Evolutionary conservation across 495 filamentous ascomycete species (phyloP).

Genomic region (Bacidia rubella): DNA sequence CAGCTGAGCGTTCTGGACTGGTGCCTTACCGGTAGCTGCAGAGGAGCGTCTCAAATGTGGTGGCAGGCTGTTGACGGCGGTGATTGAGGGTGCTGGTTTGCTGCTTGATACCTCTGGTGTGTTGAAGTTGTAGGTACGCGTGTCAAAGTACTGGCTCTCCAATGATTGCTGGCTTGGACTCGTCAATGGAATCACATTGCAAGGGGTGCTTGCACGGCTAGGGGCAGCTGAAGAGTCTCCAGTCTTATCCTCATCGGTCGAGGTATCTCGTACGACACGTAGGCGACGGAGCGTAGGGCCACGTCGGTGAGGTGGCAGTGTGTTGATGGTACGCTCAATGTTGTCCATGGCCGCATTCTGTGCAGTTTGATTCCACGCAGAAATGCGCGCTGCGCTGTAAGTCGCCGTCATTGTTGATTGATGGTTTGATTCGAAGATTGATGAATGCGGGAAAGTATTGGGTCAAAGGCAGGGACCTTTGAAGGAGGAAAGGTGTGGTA

Average conservation of each 20-base stretch:
- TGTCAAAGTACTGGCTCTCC: background rate
- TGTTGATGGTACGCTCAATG: background rate
- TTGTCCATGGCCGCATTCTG: background rate
- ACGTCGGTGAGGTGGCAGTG: background rate
- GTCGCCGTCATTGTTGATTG: background rate
- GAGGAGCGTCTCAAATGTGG: too few species aligned
- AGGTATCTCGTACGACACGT: background rate
- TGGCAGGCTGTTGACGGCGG: background rate
- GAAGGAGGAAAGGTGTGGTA: too few species aligned
- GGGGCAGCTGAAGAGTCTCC: background rate
- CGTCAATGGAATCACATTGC: background rate
- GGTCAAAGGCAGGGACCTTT: too few species aligned
- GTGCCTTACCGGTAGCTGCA: too few species aligned
- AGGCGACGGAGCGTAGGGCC: background rate
- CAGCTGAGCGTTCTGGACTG: too few species aligned
- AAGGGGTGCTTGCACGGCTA: background rate
- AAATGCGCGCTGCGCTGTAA: background rate
- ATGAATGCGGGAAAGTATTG: too few species aligned
- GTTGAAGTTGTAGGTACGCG: background rate
- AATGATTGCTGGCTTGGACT: background rate
- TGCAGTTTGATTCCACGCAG: background rate
- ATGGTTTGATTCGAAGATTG: background rate
- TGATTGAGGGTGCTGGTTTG: background rate
- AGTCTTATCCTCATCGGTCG: background rate
- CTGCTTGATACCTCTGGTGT: background rate